Evolutionary conservation across 257 asterid species (phyloP).

Genomic region (Gentiana macrophylla): DNA sequence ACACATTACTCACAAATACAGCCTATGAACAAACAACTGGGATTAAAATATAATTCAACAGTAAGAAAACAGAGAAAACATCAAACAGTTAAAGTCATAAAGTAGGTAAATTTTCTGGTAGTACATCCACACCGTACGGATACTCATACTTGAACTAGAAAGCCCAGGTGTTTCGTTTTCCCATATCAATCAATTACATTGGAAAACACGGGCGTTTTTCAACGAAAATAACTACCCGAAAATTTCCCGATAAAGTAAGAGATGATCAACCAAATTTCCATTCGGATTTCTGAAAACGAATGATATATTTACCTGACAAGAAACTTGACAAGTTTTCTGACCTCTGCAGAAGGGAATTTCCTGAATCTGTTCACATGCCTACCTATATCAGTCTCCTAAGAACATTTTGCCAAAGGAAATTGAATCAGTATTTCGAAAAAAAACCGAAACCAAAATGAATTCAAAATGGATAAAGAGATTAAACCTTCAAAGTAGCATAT

Average conservation of each 20-base stretch:
- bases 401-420: slow-evolving; percentile 4
- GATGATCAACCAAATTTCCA: no score
- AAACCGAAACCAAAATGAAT: neutral
- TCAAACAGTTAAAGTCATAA: no score
- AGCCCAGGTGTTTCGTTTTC: no score
- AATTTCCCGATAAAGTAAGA: no score
- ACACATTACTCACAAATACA: slow-evolving; percentile 2
- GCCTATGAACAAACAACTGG: slow-evolving; percentile 1
- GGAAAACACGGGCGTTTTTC: neutral
- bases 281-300: neutral
- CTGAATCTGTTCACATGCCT: slow-evolving; percentile 76
- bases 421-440: neutral
- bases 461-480: neutral
- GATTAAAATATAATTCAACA: no score
- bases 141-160: no score
- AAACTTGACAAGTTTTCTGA: slow-evolving; percentile 75
- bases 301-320: slow-evolving; percentile 58
- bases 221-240: no score
- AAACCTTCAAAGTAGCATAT: slow-evolving; percentile 68
- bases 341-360: slow-evolving; percentile 74
- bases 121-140: no score
- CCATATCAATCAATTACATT: no score
- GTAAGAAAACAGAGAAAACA: no score
- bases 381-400: slow-evolving; percentile 86
- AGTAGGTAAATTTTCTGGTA: no score